Evolutionary conservation across 208 protist genomes (phyloP).

Genomic region (Vickermania spadyakhi): DNA sequence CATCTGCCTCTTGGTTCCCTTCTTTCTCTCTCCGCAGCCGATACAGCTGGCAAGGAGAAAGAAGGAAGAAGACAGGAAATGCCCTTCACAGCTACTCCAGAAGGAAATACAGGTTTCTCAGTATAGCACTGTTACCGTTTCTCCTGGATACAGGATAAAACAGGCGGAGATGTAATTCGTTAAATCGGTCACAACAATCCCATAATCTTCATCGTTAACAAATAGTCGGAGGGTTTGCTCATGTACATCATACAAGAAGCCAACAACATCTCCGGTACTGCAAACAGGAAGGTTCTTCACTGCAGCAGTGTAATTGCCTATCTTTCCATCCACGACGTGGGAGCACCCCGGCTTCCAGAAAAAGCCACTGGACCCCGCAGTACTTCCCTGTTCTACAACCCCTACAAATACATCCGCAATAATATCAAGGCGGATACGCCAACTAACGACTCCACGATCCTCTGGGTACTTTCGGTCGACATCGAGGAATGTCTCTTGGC

Average conservation of each 20-base stretch:
- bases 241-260: constrained; percentile 42
- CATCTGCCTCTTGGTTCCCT: too few relatives aligned
- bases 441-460: constrained; percentile 44
- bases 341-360: constrained; percentile 67
- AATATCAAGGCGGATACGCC: constrained; percentile 60
- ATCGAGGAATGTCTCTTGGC: constrained; percentile 48
- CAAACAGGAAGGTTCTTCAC: constrained; percentile 44
- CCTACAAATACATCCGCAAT: constrained; percentile 68
- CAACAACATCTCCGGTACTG: constrained; percentile 40
- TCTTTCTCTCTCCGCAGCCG: too few relatives aligned
- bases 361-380: constrained; percentile 54
- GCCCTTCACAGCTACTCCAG: too few relatives aligned
- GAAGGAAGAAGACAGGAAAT: too few relatives aligned
- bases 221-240: constrained; percentile 28
- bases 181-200: constrained; percentile 38
- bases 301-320: constrained; percentile 30
- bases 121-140: constrained; percentile 56
- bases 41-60: too few relatives aligned
- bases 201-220: constrained; percentile 42
- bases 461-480: constrained; percentile 28
- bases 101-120: too few relatives aligned
- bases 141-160: constrained; percentile 79
- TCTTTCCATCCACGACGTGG: constrained; percentile 40
- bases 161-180: constrained; percentile 49
- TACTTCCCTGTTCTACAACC: constrained; percentile 47